These are phyloP conservation scores for Pseudodiploospora longispora DNA, from an alignment of 2,329 filamentous ascomycete genomes.

Conservation along the genomic window DNA sequence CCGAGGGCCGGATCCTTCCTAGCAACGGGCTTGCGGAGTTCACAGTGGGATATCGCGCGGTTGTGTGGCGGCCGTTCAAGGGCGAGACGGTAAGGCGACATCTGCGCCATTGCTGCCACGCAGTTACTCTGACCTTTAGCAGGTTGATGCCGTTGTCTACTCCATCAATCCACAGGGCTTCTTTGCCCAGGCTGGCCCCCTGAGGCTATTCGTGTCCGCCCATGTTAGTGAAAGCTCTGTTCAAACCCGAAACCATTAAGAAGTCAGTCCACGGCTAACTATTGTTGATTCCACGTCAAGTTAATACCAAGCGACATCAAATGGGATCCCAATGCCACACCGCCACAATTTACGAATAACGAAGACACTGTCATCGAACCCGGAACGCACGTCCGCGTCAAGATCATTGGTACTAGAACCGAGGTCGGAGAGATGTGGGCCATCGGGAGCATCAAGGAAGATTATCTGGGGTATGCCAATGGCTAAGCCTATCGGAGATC, in stretches of 20 bases:
- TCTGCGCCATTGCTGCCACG: conserved; percentile 8
- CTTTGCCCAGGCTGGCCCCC: conserved; percentile 73
- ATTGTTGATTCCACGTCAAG: conserved; percentile 33
- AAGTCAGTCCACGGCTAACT: not conserved
- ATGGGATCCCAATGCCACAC: conserved; percentile 91
- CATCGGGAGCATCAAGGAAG: conserved; percentile 92
- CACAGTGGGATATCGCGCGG: conserved; percentile 87
- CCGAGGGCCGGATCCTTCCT: conserved; percentile 84
- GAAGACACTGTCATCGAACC: conserved; percentile 91
- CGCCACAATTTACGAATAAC: conserved; percentile 94
- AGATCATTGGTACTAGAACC: conserved; percentile 86
- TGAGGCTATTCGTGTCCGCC: conserved; percentile 72
- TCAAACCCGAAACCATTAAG: not conserved
- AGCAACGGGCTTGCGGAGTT: conserved; percentile 91
- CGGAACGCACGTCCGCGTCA: conserved; percentile 85
- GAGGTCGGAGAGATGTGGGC: conserved; percentile 95
- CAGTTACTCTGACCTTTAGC: conserved; percentile 24
- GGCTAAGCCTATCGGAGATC: not conserved
- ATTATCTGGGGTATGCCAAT: conserved; percentile 54
- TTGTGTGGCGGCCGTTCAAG: conserved; percentile 96
- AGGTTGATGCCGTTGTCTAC: conserved; percentile 91
- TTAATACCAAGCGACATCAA: conserved; percentile 88
- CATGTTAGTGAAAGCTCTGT: conserved; percentile 51
- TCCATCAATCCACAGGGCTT: conserved; percentile 90
- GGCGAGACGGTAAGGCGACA: conserved; percentile 75